A percentile compares a stretch with the other conserved stretches of the same genome.
Conservation (phyloP, 2,329 filamentous ascomycete genomes). For the Clathrospora elynae region DNA sequence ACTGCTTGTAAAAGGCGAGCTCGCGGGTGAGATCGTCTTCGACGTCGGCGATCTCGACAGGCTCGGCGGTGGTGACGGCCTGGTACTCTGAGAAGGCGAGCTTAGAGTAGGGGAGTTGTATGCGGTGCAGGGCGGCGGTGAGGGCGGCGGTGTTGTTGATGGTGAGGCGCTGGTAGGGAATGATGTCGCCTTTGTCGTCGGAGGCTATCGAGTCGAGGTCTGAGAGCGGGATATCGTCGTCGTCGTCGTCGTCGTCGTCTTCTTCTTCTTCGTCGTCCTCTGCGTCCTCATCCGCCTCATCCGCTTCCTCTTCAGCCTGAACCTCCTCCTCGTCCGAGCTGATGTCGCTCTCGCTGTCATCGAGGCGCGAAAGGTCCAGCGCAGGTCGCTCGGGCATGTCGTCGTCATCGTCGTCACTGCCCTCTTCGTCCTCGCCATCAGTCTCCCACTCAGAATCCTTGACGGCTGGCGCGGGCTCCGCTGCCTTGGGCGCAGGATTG, state of each 20-base stretch:
- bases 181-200: constrained; percentile 82
- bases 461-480: constrained; percentile 26
- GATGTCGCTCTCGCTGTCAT: constrained; percentile 51
- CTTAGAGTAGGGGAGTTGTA: constrained; percentile 69
- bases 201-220: constrained; percentile 80
- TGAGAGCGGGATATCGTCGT: constrained; percentile 87
- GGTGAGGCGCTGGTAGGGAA: constrained; percentile 88
- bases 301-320: constrained; percentile 34
- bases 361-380: constrained; percentile 40
- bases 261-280: constrained; percentile 52
- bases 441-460: constrained; percentile 42
- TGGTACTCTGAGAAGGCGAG: constrained; percentile 85
- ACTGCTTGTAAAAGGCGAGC: constrained; percentile 90
- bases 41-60: constrained; percentile 77
- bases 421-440: constrained; percentile 47
- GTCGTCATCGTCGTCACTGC: constrained; percentile 44
- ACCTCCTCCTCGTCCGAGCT: constrained; percentile 44
- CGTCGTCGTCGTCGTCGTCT: constrained; percentile 72
- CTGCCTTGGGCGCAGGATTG: too few relatives aligned
- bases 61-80: constrained; percentile 69
- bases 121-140: constrained; percentile 76
- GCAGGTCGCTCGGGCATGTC: constrained; percentile 29
- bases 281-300: constrained; percentile 44
- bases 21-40: constrained; percentile 93
- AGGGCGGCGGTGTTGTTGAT: constrained; percentile 97